phyloP scores from a whole-genome alignment of 1,284 basidiomycete genomes.

The Irpex rosettiformis region DNA sequence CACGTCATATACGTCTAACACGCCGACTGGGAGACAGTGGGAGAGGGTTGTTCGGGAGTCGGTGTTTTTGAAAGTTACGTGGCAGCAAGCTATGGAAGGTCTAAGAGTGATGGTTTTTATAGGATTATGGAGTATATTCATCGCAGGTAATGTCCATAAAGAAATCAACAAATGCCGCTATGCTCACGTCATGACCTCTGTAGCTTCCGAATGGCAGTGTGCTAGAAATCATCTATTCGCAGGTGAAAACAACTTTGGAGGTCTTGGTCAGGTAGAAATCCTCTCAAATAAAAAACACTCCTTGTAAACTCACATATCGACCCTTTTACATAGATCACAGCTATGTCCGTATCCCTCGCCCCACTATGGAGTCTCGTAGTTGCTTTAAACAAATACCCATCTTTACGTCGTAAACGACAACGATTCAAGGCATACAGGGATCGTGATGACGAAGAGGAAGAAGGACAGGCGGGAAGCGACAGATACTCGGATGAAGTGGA shows the following conservation, averaged over 20 bases:
- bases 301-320: background rate
- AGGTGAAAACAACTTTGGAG: constrained; percentile 25
- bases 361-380: constrained; percentile 27
- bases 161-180: background rate
- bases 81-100: background rate
- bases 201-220: constrained; percentile 26
- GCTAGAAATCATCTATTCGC: constrained; percentile 21
- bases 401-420: constrained; percentile 12
- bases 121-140: constrained; percentile 23
- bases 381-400: constrained; percentile 26
- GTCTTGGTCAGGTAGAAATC: constrained; percentile 26
- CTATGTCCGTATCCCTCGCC: constrained; percentile 19
- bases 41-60: background rate
- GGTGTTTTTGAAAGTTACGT: background rate
- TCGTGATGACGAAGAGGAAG: background rate
- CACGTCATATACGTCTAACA: constrained; percentile 6
- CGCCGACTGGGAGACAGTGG: constrained; percentile 14
- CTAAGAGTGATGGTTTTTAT: background rate
- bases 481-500: too few species aligned
- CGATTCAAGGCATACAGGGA: background rate
- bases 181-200: background rate
- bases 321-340: constrained; percentile 13
- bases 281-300: background rate
- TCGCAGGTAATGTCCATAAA: constrained; percentile 18
- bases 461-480: background rate